A percentile compares a stretch with the other conserved stretches of the same genome.
Evolutionary conservation across 257 asterid species (phyloP).

Genomic region (Thymus mandschuricus): DNA sequence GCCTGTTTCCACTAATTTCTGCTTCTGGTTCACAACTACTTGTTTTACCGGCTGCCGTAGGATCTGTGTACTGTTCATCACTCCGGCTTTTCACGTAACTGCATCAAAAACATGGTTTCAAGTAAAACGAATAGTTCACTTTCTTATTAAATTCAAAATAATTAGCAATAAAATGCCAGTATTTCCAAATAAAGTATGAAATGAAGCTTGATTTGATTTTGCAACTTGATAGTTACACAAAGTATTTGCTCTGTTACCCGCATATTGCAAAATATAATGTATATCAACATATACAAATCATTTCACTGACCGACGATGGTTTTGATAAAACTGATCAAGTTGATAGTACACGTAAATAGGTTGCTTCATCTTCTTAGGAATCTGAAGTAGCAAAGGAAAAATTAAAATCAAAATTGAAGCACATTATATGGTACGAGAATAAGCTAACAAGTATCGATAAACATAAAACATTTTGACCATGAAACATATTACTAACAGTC

Average conservation of each 20-base stretch:
- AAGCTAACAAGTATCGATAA: not conserved
- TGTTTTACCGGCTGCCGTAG: conserved; percentile 29
- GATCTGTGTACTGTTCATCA: conserved; percentile 63
- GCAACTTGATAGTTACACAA: not conserved
- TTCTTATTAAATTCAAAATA: not conserved
- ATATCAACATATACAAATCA: not conserved
- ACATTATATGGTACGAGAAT: not conserved
- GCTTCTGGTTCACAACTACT: conserved; percentile 71
- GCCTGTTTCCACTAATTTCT: conserved; percentile 2
- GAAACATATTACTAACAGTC: conserved; percentile 43
- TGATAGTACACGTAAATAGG: conserved; percentile 84
- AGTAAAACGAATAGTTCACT: not conserved
- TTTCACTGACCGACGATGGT: conserved; percentile 79
- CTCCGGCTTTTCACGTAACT: conserved; percentile 89
- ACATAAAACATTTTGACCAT: not conserved
- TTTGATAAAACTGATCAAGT: conserved; percentile 81
- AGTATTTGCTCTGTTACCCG: not conserved
- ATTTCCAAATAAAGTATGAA: not conserved
- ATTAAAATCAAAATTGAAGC: not conserved
- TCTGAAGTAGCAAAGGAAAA: conserved; percentile 39
- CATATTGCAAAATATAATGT: conserved; percentile 6
- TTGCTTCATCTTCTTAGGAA: conserved; percentile 74
- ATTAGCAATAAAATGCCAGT: not conserved
- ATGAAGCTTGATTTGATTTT: not conserved
- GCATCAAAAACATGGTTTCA: conserved; percentile 28